Evolutionary conservation across 2,329 filamentous ascomycete genomes (phyloP).

Genomic region (Stachybotrys echinatus): DNA sequence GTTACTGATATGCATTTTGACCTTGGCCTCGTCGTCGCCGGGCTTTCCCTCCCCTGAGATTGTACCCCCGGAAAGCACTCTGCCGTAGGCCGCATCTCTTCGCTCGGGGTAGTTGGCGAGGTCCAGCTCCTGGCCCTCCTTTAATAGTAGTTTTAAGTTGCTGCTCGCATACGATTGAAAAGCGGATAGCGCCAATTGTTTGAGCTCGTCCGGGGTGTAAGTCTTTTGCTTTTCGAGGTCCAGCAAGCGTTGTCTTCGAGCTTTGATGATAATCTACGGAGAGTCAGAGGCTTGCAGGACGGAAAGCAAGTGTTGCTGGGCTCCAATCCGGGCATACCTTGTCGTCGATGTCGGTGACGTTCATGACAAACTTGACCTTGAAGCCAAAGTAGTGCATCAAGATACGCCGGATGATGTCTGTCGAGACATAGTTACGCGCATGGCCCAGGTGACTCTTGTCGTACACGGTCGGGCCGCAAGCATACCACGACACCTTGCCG

Average conservation of each 20-base stretch:
- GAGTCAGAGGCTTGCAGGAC: not conserved
- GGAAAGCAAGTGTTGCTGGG: not conserved
- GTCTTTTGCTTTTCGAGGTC: conserved; percentile 71
- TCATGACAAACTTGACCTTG: conserved; percentile 84
- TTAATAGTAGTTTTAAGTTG: conserved; percentile 48
- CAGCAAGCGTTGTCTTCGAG: conserved; percentile 75
- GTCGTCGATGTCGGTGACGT: conserved; percentile 82
- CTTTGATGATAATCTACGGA: conserved; percentile 50
- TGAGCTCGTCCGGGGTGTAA: conserved; percentile 40
- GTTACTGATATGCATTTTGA: conserved; percentile 81
- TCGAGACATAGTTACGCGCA: conserved; percentile 85
- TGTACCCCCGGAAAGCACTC: conserved; percentile 49
- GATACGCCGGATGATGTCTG: conserved; percentile 81
- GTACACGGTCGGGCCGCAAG: conserved; percentile 82
- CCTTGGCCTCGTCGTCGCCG: conserved; percentile 76
- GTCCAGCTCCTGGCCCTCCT: conserved; percentile 36
- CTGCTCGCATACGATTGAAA: conserved; percentile 51
- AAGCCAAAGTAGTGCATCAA: conserved; percentile 79
- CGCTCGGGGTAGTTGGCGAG: conserved; percentile 43
- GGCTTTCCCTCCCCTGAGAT: conserved; percentile 54
- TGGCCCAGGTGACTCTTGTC: conserved; percentile 79
- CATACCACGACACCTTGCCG: conserved; percentile 77
- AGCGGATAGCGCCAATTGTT: conserved; percentile 43
- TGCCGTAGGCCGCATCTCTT: conserved; percentile 48
- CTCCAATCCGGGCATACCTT: conserved; percentile 41